Percentiles rank a stretch among this genome's conserved stretches.
These are phyloP conservation scores for Malbranchea zuffiana DNA, from an alignment of 2,329 filamentous ascomycete species.

Conservation along the genomic window DNA sequence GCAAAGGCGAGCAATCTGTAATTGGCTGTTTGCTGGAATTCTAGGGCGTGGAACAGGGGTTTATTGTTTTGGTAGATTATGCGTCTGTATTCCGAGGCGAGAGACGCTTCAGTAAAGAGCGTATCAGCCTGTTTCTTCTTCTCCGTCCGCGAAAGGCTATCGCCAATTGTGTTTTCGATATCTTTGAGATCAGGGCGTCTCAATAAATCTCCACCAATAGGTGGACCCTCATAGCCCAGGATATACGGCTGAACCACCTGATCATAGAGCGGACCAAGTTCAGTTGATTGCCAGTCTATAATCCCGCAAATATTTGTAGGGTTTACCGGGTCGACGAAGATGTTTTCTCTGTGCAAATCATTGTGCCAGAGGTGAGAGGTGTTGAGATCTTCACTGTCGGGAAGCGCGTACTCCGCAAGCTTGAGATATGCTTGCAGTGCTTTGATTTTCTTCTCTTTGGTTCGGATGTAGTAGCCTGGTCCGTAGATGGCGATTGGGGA, in stretches of 20 bases:
- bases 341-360: conserved; percentile 32
- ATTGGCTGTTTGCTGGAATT: not conserved
- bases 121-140: conserved; percentile 3
- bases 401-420: not conserved
- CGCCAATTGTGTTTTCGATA: not conserved
- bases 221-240: conserved; percentile 18
- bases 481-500: conserved; percentile 27
- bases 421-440: conserved; percentile 9
- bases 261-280: conserved; percentile 16
- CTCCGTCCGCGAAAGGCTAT: not conserved
- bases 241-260: conserved; percentile 16
- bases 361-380: conserved; percentile 29
- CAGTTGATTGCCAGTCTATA: conserved; percentile 21
- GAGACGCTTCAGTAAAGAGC: conserved; percentile 3
- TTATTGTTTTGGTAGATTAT: conserved; percentile 1
- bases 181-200: not conserved
- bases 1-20: conserved; percentile 4
- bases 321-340: conserved; percentile 25
- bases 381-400: conserved; percentile 14
- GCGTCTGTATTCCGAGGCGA: conserved; percentile 5
- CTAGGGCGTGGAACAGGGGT: conserved; percentile 4
- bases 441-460: conserved; percentile 15
- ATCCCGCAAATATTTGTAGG: conserved; percentile 16
- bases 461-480: conserved; percentile 28
- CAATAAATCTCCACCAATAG: not conserved